Conservation (phyloP, 2,329 filamentous ascomycete genomes). For the Monilinia laxa region DNA sequence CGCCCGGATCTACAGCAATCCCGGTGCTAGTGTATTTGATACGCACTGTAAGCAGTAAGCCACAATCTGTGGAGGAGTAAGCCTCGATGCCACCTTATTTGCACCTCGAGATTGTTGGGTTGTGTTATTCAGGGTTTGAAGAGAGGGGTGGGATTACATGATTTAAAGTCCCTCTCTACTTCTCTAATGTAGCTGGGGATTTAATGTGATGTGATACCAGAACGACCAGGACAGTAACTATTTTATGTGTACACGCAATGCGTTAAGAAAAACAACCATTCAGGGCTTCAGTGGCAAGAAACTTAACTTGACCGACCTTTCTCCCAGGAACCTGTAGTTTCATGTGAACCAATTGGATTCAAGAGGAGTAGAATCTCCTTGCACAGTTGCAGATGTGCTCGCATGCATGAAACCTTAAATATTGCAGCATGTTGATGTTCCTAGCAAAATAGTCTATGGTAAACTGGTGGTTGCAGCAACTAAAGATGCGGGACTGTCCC, state of each 20-base stretch:
- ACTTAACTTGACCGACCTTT: neutral
- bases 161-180: neutral
- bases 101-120: neutral
- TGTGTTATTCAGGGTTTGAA: too few relatives aligned
- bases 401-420: slow-evolving; percentile 4
- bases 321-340: neutral
- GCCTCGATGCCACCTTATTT: slow-evolving; percentile 10
- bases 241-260: slow-evolving; percentile 10
- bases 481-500: neutral
- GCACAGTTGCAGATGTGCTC: neutral
- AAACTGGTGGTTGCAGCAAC: neutral
- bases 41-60: neutral
- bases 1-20: slow-evolving; percentile 18
- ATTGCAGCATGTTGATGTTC: neutral
- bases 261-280: neutral
- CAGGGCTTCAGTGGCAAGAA: neutral
- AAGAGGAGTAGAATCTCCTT: neutral
- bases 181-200: neutral
- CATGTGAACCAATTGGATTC: neutral
- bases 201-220: slow-evolving; percentile 7
- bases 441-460: too few relatives aligned
- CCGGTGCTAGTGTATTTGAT: neutral
- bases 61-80: slow-evolving; percentile 6
- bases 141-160: neutral
- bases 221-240: neutral